Base-by-base conservation (phyloP, 2,329 filamentous ascomycete genomes). In the Cytospora paraplurivora region DNA sequence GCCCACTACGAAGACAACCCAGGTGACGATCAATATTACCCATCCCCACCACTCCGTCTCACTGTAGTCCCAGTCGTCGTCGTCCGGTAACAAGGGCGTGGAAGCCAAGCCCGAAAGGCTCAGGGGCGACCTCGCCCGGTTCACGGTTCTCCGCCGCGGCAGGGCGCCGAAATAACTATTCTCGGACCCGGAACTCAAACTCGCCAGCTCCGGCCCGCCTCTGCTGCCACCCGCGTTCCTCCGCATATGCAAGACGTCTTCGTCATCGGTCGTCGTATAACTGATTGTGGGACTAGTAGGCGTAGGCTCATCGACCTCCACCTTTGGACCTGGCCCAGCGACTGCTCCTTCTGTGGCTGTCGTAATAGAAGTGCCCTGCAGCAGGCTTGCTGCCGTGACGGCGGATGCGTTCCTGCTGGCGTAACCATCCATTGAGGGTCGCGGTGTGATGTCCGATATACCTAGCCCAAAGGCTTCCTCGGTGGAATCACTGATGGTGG, bases 11-110 rank as follows among this genome's bases (percentile, higher is more conserved):
- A 99, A 98, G 33, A 97, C 93, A 52, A 96, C 79, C 95, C 96
- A 99, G 0, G 96, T 99, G 54, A 92, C 89, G 49, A 90, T 79
- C 37, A 99, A 80, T 55, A 99, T 89, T 8, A 97, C 89, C 92
- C 94, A 99, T 0, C 95, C 95, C 94, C 95, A 99, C 88, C 92
- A 96, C 71, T 95, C 93, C 0, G 95, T 99, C 78, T 97, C 93
- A 50, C 89, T 87, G 73, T 98, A 97, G 76, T 97, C 92, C 88
- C 92, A 95, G 65, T 89, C 87, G 12, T 77, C 75, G 64, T 80
- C 88, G 70, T 77, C 74, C 15, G 76, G 71, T 11, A 79, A 76
- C 8, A 83, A 71, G 17, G 82, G 77, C 52, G 80, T 81, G 3
- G 79, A 77, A 1, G 84, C 76, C 4, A 85, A 73, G 1, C 82